These are phyloP conservation scores for Benincasa hispida DNA, from an alignment of 306 rosid species.

Conservation along the genomic window DNA sequence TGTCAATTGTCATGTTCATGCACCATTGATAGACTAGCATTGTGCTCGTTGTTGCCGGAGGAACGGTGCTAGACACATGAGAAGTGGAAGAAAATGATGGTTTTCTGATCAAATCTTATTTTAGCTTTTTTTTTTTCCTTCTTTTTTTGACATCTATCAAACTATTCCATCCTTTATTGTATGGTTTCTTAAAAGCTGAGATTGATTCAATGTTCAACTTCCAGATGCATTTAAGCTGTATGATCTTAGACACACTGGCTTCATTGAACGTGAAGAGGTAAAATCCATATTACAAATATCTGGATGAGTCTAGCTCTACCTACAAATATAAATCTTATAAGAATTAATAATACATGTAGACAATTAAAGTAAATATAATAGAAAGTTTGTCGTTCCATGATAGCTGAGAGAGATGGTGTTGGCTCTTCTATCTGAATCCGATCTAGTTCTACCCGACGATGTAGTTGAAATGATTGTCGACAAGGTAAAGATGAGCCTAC, in stretches of 20 bases:
- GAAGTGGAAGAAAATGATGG: too few species aligned
- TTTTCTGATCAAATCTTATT: too few species aligned
- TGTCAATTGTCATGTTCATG: too few species aligned
- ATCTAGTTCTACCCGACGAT: constrained; percentile 36
- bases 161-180: too few species aligned
- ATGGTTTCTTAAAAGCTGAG: background rate
- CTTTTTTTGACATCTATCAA: too few species aligned
- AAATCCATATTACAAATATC: background rate
- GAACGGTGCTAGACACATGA: too few species aligned
- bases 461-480: constrained; percentile 40
- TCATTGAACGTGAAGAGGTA: constrained; percentile 43
- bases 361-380: background rate
- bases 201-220: background rate
- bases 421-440: constrained; percentile 53
- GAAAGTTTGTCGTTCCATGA: constrained; percentile 4
- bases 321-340: background rate
- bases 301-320: background rate
- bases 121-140: too few species aligned
- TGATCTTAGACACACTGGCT: constrained; percentile 56
- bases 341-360: background rate
- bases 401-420: constrained; percentile 74
- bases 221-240: constrained; percentile 68
- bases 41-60: too few species aligned
- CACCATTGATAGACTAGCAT: too few species aligned
- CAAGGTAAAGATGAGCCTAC: constrained; percentile 26